Conservation (phyloP, 2,329 filamentous ascomycete genomes). For the Hymenoscyphus fraxineus region DNA sequence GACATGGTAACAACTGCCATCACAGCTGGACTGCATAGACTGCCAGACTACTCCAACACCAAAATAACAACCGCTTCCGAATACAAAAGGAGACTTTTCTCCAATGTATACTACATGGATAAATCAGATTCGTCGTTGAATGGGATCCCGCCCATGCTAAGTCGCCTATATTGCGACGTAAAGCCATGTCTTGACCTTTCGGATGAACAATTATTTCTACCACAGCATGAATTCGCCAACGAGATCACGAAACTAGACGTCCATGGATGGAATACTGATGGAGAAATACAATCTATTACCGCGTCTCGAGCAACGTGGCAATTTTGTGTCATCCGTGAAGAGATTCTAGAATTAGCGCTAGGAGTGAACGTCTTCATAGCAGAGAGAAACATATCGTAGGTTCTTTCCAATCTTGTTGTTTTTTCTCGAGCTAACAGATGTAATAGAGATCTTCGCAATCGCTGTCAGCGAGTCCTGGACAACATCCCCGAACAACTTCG, state of each 20-base stretch:
- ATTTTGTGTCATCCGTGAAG: conserved; percentile 27
- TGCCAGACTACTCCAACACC: conserved; percentile 22
- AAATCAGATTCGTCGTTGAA: conserved; percentile 28
- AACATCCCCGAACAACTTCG: conserved; percentile 23
- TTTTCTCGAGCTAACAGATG: conserved; percentile 8
- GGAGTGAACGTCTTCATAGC: conserved; percentile 28
- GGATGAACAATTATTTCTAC: conserved; percentile 25
- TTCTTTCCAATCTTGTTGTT: not conserved
- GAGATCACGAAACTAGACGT: conserved; percentile 22
- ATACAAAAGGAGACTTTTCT: conserved; percentile 29
- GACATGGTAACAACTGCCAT: conserved; percentile 27
- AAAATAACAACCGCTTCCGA: conserved; percentile 29
- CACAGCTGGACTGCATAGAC: conserved; percentile 29
- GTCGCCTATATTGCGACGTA: conserved; percentile 26
- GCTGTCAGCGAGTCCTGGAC: conserved; percentile 21
- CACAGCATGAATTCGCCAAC: conserved; percentile 18
- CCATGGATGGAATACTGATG: conserved; percentile 29
- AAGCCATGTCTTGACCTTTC: conserved; percentile 28
- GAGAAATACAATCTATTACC: conserved; percentile 20
- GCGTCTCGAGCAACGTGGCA: conserved; percentile 21
- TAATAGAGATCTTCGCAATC: conserved; percentile 23
- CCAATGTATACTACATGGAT: conserved; percentile 26
- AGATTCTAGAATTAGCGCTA: conserved; percentile 31
- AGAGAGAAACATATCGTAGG: conserved; percentile 24
- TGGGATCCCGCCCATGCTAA: conserved; percentile 28